Evolutionary conservation across 495 filamentous ascomycete species (phyloP), one percentile per base, ranked within the genome.

Genomic region (Penicillium verhagenii): DNA sequence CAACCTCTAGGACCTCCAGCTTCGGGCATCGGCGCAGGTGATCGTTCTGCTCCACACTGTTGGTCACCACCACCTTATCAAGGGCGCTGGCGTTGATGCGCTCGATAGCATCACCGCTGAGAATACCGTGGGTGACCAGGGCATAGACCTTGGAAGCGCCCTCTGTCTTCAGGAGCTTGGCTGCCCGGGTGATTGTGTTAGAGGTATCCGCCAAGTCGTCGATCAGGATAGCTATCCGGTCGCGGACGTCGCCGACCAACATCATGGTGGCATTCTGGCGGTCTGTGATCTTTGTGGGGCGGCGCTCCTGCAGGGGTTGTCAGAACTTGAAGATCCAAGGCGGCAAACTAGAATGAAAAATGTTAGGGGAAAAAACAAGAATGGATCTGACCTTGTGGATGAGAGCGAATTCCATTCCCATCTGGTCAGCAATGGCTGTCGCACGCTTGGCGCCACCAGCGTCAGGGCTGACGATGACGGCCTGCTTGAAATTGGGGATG

Each of bases 191-290:
- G 62, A 98, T 96, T 8, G 94, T 98, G 70, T 96, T 97, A 37
- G 87, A 92, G 5, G 94, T 98, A 61, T 98, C 94, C 19, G 88
- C 92, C 58, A 98, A 81, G 65, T 98, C 94, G 69, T 98, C 94
- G 58, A 98, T 82, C 42, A 98, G 76, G 63, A 98, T 96, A 39
- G 91, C 85, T 45, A 88, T 88, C 54, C 89, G 87, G 42, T 85
- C 81, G 14, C 81, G 77, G 20, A 98, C 90, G 65, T 96, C 84
- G 49, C 94, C 94, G 7, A 98, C 95, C 20, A 98, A 82, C 89
- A 97, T 96, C 94, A 98, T 97, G 28, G 90, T 90, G 14, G 94
- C 93, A 72, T 97, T 96, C 71, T 96, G 94, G 37, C 91, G 87
- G 68, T 96, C 91, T 14, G 86, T 89, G 70, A 95, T 92, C 52